Evolutionary conservation across 768 basidiomycete species (phyloP), one percentile per base, ranked within the genome.

Genomic region (Trametopsis cervina): DNA sequence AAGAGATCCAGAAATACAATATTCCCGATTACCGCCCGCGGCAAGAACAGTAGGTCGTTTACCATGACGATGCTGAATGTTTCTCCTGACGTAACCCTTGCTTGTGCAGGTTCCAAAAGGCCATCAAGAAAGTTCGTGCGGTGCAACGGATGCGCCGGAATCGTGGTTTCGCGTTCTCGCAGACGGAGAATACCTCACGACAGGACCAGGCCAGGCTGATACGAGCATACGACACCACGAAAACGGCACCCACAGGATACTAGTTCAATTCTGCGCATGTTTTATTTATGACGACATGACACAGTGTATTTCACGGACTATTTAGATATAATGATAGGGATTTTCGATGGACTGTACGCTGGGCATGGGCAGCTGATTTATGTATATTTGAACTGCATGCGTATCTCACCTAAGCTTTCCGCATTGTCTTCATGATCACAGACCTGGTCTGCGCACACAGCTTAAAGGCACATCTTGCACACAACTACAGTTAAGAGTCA

Each of bases 41-140:
- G 49, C 95, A 98, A 67, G 96, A 96, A 67, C 96, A 98, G 85
- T 97, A 57, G 56, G 83, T 77, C 3, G 22, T 42, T 52, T 23
- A 36, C 42, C 11, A 6, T 40, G 10, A 13, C 45, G 21, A n/a
- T 53, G 22, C 20, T 35, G 9, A 17, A 42, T 27, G n/a, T 41
- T 57, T 47, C 53, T 29, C 25, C 29, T 26, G 13, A 35, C 25
- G 29, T 50, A 25, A 29, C 25, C n/a, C 23, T 4, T 44, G 24
- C 33, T 22, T 42, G 24, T 21, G 4, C 49, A 94, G 90, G 66
- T 96, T 96, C 70, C 93, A 97, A 66, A 96, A 97, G 64, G 96
- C 96, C 13, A 99, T 99, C 76, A 98, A 97, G 68, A 99, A 99
- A 65, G 96, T 99, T 11, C 82, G 96, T n/a, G 96, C 96, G 0